Evolutionary conservation across 208 protist species (phyloP), one percentile per base, ranked within the genome.

Genomic region (Trypanosoma scelopori): DNA sequence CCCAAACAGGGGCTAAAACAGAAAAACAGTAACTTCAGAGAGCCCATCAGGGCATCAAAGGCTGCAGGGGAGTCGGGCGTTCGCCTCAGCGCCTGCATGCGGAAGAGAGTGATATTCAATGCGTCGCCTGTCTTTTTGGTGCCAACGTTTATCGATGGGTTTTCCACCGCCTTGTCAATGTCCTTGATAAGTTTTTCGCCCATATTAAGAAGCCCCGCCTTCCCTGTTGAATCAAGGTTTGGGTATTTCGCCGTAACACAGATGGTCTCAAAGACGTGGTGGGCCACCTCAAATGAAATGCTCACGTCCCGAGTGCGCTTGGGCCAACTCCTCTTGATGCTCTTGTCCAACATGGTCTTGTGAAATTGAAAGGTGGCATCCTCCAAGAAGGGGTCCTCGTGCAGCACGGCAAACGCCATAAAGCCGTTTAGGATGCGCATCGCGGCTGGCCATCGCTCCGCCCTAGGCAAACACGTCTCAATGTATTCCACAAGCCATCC

Each of bases 371-470:
- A 59, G 35, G 84, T 70, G 28, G 82, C 81, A 32, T 87, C 70
- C 68, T 89, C 86, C 53, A 92, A 50, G 60, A 87, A 92, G 30
- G 86, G 86, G 69, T 92, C 86, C 55, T 85, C 80, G 66, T 89
- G 80, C 30, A 88, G 57, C 22, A 92, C 68, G 5, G 86, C 80
- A 69, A 89, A 78, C 39, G 79, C 76, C 81, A 92, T 92, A 28
- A 92, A 73, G 55, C 75, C 82, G 15, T 85, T 78, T 67, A 87
- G 78, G 49, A 92, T 60, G 25, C 81, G 77, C 51, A 79, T 69
- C 28, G 76, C 60, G 18, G 86, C 78, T 0, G 57, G 46, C 25
- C 71, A 64, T 48, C 75, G 79, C 49, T 89, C 82, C 41, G 49
- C 60, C 43, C 48, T 70, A 12, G 62, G 37, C 23, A 89, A 53